Evolutionary conservation across 495 filamentous ascomycete genomes (phyloP), one percentile per base, ranked within the genome.

Genomic region (Neurospora intermedia): DNA sequence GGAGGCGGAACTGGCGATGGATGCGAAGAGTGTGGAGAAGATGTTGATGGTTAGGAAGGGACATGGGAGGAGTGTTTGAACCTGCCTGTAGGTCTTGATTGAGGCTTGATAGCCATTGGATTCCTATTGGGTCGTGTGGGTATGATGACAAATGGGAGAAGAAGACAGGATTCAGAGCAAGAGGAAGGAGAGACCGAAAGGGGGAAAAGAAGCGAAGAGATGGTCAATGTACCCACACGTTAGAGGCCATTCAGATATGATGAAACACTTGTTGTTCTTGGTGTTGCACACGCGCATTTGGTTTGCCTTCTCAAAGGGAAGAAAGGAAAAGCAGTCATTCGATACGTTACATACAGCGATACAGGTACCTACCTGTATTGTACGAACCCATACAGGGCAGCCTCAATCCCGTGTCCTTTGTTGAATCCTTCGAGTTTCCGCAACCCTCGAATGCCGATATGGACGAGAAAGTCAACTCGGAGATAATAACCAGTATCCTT

Each of bases 11-110:
- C 38, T 74, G 54, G 73, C 77, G 9, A 74, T 78, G 73, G 72
- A 77, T 43, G 70, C 69, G 4, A 69, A 75, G 39, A 72, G 69
- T n/a, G 71, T 75, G 10, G 35, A 40, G 62, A 73, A 73, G 70
- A 78, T 78, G 77, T 40, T 78, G 43, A 77, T 77, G 77, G 75
- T 45, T 13, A 70, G 43, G 45, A 46, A 77, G 69, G 77, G 77
- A 38, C 76, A 78, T 70, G 75, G 69, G 41, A 72, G 43, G 27
- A 38, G 54, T 66, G 54, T 66, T 23, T 54, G 0, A 13, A 9
- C 39, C 39, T 40, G 1, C 38, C 8, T 8, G 1, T 38, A 38
- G 35, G 35, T 39, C 38, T 39, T 8, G 9, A 6, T 7, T 8
- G 38, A 39, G 38, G 38, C 7, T 39, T 39, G 38, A 8, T 39